These are phyloP conservation scores for Collybiopsis luxurians DNA, from an alignment of 768 basidiomycete genomes.

Conservation along the genomic window DNA sequence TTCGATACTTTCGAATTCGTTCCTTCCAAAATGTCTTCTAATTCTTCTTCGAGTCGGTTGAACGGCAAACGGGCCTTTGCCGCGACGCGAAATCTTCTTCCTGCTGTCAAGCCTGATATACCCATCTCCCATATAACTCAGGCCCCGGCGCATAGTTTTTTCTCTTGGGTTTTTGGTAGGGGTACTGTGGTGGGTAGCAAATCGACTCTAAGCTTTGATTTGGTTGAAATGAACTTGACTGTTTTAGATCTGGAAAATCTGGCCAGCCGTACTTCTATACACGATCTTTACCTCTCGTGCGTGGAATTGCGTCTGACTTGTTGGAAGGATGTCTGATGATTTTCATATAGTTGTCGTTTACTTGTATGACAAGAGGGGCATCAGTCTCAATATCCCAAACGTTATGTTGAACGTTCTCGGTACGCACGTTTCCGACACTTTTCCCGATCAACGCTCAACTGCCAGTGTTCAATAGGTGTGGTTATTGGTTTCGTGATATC, in stretches of 20 bases:
- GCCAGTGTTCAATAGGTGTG: not conserved
- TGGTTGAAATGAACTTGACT: not conserved
- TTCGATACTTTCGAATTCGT: not conserved
- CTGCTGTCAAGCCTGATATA: constrained; percentile 7
- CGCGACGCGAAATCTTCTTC: not conserved
- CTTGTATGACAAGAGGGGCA: not conserved
- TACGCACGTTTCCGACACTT: not conserved
- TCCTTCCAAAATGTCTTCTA: not conserved
- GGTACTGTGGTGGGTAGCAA: constrained; percentile 4
- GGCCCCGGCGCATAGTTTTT: constrained; percentile 8
- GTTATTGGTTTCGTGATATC: constrained; percentile 49
- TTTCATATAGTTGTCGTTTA: not conserved
- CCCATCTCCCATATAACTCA: constrained; percentile 7
- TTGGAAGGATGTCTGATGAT: not conserved
- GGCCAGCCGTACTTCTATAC: constrained; percentile 11
- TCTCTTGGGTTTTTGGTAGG: constrained; percentile 11
- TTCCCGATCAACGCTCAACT: not conserved
- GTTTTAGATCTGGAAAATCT: constrained; percentile 9
- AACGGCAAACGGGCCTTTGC: constrained; percentile 5
- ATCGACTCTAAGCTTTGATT: not conserved
- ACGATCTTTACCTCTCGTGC: constrained; percentile 6
- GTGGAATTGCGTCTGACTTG: not conserved
- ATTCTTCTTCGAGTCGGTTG: not conserved
- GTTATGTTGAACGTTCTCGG: constrained; percentile 11
- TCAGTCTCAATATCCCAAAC: constrained; percentile 4